Conservation (phyloP, 345 rosid genomes). For the Sonneratia caseolaris region DNA sequence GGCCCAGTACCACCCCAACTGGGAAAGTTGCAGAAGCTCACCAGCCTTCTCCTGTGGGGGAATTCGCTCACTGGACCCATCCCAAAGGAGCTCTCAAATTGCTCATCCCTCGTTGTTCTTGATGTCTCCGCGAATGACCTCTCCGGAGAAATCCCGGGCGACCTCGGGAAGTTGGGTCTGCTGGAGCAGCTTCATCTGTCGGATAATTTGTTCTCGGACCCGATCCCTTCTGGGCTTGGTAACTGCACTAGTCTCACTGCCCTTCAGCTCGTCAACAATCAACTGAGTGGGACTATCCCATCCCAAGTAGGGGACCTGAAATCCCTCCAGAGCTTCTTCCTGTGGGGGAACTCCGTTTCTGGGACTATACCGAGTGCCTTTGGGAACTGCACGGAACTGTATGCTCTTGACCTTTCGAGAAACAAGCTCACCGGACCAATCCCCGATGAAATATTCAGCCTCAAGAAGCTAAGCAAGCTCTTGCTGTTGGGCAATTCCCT, state of each 20-base stretch:
- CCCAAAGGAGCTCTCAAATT: conserved; percentile 77
- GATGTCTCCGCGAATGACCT: conserved; percentile 84
- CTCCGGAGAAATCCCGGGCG: conserved; percentile 70
- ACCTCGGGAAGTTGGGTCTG: conserved; percentile 56
- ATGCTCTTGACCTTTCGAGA: conserved; percentile 73
- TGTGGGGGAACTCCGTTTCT: conserved; percentile 85
- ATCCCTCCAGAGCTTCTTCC: conserved; percentile 70
- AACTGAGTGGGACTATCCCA: conserved; percentile 69
- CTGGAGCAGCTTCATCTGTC: conserved; percentile 96
- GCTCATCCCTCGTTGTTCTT: conserved; percentile 82
- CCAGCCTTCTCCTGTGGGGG: conserved; percentile 91
- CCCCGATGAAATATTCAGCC: conserved; percentile 69
- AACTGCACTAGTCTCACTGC: conserved; percentile 81
- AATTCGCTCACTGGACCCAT: conserved; percentile 64
- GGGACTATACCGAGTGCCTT: conserved; percentile 80
- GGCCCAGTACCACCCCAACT: conserved; percentile 68
- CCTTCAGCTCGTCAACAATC: conserved; percentile 89
- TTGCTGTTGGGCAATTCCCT: conserved; percentile 85
- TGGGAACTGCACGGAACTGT: conserved; percentile 74
- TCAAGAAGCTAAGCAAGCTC: conserved; percentile 89
- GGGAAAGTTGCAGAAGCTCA: conserved; percentile 79
- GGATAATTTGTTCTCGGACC: conserved; percentile 61
- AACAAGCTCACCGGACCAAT: conserved; percentile 82
- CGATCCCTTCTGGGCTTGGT: conserved; percentile 69
- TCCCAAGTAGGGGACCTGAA: conserved; percentile 62